Conservation (phyloP, 768 basidiomycete genomes). For the Sarcodon aspratus region DNA sequence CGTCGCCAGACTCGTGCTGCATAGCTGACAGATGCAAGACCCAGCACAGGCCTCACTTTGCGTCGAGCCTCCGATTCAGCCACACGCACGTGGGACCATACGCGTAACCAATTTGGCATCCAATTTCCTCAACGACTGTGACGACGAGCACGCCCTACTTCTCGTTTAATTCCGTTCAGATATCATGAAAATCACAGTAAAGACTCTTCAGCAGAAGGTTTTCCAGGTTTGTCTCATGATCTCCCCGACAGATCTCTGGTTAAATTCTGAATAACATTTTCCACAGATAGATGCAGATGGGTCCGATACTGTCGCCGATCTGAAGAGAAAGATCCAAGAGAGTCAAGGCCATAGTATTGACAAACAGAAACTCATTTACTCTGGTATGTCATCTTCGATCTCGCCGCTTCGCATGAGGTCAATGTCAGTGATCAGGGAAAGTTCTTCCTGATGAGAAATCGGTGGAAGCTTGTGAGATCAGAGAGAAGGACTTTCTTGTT, state of each 20-base stretch:
- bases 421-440: constrained; percentile 51
- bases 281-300: constrained; percentile 67
- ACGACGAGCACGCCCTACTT: not conserved
- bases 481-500: constrained; percentile 99
- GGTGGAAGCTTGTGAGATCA: constrained; percentile 80
- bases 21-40: constrained; percentile 14
- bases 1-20: constrained; percentile 59
- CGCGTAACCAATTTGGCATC: too few relatives aligned
- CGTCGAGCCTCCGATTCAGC: constrained; percentile 8
- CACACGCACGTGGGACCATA: not conserved
- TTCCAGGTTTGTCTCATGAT: constrained; percentile 46
- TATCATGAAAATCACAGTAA: constrained; percentile 83
- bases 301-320: constrained; percentile 56
- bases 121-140: too few relatives aligned
- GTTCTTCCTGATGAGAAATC: constrained; percentile 83
- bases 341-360: constrained; percentile 64
- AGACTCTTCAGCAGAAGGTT: constrained; percentile 90
- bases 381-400: constrained; percentile 40
- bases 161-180: too few relatives aligned
- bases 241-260: not conserved
- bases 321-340: constrained; percentile 79
- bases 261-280: not conserved
- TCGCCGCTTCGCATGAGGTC: constrained; percentile 1
- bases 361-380: constrained; percentile 88
- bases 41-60: constrained; percentile 10